Percentiles rank a stretch among this genome's conserved stretches.
phyloP scores from a whole-genome alignment of 257 asterid species.

The Nicotiana tabacum region DNA sequence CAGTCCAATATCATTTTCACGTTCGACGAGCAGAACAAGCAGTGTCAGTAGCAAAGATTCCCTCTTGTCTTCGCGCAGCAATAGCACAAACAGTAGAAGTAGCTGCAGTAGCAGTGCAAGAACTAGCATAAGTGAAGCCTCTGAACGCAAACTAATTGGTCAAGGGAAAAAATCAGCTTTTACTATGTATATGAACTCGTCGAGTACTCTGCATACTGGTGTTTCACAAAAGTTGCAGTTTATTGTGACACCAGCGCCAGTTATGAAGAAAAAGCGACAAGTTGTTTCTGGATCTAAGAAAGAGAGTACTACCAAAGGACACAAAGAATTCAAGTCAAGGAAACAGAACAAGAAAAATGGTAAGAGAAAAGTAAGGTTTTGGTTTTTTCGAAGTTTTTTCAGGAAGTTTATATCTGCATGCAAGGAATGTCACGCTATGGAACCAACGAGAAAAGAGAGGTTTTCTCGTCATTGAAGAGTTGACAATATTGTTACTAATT shows the following conservation, averaged over 20 bases:
- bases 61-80: conserved; percentile 61
- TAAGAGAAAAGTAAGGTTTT: conserved; percentile 14
- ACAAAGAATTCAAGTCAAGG: conserved; percentile 22
- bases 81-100: conserved; percentile 58
- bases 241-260: conserved; percentile 47
- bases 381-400: conserved; percentile 47
- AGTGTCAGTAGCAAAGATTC: conserved; percentile 57
- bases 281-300: conserved; percentile 31
- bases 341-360: conserved; percentile 9
- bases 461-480: neutral
- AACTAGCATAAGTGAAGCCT: conserved; percentile 51
- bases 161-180: conserved; percentile 11
- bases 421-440: conserved; percentile 74
- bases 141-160: conserved; percentile 13
- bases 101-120: conserved; percentile 70
- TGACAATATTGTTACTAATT: neutral
- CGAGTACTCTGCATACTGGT: conserved; percentile 19
- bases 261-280: conserved; percentile 27
- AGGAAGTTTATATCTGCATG: conserved; percentile 52
- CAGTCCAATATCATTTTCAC: conserved; percentile 24
- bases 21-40: conserved; percentile 67
- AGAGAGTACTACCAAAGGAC: neutral
- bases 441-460: conserved; percentile 23
- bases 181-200: neutral
- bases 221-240: conserved; percentile 64